These are phyloP conservation scores for Marsdenia floribunda DNA, from an alignment of 257 asterid species.

Conservation along the genomic window DNA sequence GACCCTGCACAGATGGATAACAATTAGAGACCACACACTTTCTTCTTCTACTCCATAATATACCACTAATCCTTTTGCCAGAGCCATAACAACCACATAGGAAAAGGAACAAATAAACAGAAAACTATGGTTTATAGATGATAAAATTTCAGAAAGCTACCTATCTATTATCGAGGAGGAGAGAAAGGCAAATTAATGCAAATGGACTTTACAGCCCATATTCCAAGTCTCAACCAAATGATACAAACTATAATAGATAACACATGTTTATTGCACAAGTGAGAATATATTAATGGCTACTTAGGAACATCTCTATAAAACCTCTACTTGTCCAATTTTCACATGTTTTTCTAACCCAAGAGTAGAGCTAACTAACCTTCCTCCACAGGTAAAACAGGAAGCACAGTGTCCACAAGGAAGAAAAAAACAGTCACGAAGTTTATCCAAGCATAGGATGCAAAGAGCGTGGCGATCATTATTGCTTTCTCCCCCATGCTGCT, in stretches of 20 bases:
- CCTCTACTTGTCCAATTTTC: background rate
- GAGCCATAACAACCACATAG: background rate
- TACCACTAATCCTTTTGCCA: background rate
- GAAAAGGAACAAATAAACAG: background rate
- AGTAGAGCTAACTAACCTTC: slow-evolving; percentile 14
- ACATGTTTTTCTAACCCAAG: background rate
- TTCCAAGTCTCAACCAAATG: background rate
- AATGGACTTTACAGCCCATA: background rate
- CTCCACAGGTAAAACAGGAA: slow-evolving; percentile 24
- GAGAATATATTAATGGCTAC: background rate
- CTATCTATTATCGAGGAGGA: background rate
- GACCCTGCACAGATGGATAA: slow-evolving; percentile 10
- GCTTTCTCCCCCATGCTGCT: slow-evolving; percentile 10
- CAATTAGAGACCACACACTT: background rate
- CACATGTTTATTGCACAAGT: background rate
- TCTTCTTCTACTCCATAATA: background rate
- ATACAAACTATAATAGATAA: background rate
- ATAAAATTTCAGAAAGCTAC: background rate
- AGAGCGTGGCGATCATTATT: slow-evolving; percentile 6
- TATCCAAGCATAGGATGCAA: slow-evolving; percentile 21
- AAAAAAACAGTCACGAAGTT: slow-evolving; percentile 22
- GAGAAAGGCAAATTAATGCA: background rate
- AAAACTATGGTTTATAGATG: background rate
- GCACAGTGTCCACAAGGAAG: slow-evolving; percentile 29
- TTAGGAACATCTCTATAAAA: background rate